Evolutionary conservation across 148 eudicot species (phyloP), one percentile per base, ranked within the genome.

Genomic region (Camellia granthamiana): DNA sequence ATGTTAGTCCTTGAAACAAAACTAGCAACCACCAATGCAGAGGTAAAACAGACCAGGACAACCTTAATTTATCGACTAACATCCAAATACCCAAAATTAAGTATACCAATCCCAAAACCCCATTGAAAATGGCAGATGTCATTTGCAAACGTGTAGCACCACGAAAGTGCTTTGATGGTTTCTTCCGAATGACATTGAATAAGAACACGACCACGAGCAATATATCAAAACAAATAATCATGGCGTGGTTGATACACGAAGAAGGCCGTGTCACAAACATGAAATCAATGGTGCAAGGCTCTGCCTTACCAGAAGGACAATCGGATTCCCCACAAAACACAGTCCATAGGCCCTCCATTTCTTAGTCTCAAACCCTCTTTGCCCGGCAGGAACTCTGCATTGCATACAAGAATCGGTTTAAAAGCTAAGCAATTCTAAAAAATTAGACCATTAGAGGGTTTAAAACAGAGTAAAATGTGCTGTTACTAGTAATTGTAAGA

Each of bases 201-300:
- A 87, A 75, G 80, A 90, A 83, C 77, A 87, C 56, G 60, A 82
- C 76, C 16, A 93, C 69, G 77, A 93, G 88, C 73, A 91, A 18
- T 49, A 72, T 18, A 84, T 93, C 92, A 46, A 87, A 83, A 75
- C 86, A 82, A 70, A 89, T 77, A 23, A 86, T 84, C 30, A 85
- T 63, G 5, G 77, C 85, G 80, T 93, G 92, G 76, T 89, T 93
- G 78, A 84, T 68, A 80, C 97, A 91, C 44, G 97, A 93, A 62
- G 95, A 88, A 42, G 93, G 90, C 52, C 75, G 70, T 23, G 83
- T 82, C 66, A 90, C 49, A 69, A 59, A 75, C 80, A 70, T 77
- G 62, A 90, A 82, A 52, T 83, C 82, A 69, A 82, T 42, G 84
- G 59, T 77, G 84, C 93, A 93, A 44, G 81, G 70, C 43, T 75